Base-by-base conservation (phyloP, 1,139 yeast genomes). In the Pichiaceae sp. region DNA sequence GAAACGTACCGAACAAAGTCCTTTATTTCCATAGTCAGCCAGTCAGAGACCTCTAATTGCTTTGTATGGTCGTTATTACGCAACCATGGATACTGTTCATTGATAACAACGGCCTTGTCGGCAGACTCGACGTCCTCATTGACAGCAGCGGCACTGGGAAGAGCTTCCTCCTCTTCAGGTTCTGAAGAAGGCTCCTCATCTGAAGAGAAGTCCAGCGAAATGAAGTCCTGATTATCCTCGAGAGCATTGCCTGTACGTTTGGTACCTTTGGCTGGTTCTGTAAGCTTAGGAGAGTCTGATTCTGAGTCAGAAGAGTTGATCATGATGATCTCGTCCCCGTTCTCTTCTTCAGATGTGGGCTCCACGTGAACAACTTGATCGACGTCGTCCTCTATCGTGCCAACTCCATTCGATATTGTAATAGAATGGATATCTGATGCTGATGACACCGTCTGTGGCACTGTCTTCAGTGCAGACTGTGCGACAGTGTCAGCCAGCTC, bases 1-100 rank as follows among this genome's bases (percentile, higher is more conserved):
- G 96, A 84, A 26, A 91, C 79, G 56, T 86, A 91, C 29, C 77
- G 74, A 23, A 85, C 84, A 55, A 89, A 91, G 52, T 87, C 96
- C 48, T 72, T 74, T 50, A 91, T 85, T 56, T 91, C 99, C 62
- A 73, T 67, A 2, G 95, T 83, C 21, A 91, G 66, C 93, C 95
- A 85, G 49, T 84, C 94, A 1, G 89, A 81, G 23, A 86, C 75
- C 48, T 82, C 89, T 51, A 72, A 69, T 54, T 81, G 86, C 37
- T 65, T 71, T 2, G 86, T 76, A 52, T 82, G 91, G 48, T 80
- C 85, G 46, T 78, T 83, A 45, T 78, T 75, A 41, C 77, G 67
- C 24, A 86, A 71, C 96, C 96, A 86, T 0, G 96, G 95, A 48
- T 64, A 84, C 33, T 72, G 70, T 0, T 70, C 58, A 36, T 66